Percentiles rank a stretch among this genome's conserved stretches.
These are phyloP conservation scores for Lentinus polychrous DNA, from an alignment of 1,284 basidiomycete species.

Conservation along the genomic window DNA sequence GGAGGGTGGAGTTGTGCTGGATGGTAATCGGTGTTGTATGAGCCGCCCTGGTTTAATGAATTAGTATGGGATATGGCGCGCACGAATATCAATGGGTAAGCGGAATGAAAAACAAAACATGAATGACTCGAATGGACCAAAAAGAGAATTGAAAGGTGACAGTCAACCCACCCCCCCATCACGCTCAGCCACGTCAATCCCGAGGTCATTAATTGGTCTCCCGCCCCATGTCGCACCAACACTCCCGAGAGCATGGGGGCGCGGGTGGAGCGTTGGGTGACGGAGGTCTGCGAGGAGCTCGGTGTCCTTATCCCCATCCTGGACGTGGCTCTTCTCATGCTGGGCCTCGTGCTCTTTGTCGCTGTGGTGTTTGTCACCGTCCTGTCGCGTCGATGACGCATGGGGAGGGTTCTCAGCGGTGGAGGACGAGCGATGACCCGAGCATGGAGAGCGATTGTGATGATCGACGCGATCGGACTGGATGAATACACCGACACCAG, in stretches of 20 bases:
- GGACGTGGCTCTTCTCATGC: not conserved
- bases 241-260: slow-evolving; percentile 19
- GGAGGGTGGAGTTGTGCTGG: slow-evolving; percentile 22
- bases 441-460: no score
- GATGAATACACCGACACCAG: no score
- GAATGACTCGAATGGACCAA: slow-evolving; percentile 1
- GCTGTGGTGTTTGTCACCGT: no score
- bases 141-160: not conserved
- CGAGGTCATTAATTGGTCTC: slow-evolving; percentile 8
- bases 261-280: slow-evolving; percentile 16
- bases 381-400: no score
- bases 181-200: not conserved
- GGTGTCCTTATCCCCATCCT: not conserved
- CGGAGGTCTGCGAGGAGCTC: slow-evolving; percentile 17
- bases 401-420: no score
- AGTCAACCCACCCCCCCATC: slow-evolving; percentile 1
- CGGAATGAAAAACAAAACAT: slow-evolving; percentile 3
- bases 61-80: no score
- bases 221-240: slow-evolving; percentile 17
- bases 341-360: not conserved
- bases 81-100: not conserved
- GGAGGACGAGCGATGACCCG: no score
- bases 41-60: slow-evolving; percentile 16
- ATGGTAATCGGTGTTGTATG: slow-evolving; percentile 25
- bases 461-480: no score